Percentiles rank a stretch among this genome's conserved stretches.
phyloP scores from a whole-genome alignment of 768 basidiomycete genomes.

The Psilocybe cyanescens region DNA sequence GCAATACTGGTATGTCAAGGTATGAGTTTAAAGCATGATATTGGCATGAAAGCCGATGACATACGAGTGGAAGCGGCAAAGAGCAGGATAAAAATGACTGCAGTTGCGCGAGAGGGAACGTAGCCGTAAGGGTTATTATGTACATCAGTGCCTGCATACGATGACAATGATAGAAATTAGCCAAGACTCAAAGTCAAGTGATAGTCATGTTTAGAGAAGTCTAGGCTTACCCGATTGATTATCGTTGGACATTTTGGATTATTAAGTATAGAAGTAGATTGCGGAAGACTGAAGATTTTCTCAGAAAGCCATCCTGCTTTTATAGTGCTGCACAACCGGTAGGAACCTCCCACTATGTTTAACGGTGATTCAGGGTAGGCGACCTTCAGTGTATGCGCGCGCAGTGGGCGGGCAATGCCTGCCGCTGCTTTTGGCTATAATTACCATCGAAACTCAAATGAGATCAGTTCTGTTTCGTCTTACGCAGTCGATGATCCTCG shows the following conservation, averaged over 20 bases:
- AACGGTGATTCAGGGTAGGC: not conserved
- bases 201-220: not conserved
- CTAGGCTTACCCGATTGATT: not conserved
- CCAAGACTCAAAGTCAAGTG: too few relatives aligned
- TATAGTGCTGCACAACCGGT: not conserved
- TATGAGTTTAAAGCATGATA: not conserved
- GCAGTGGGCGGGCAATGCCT: not conserved
- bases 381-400: not conserved
- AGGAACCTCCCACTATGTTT: not conserved
- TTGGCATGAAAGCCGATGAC: slow-evolving; percentile 1
- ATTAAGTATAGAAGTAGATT: not conserved
- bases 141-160: not conserved
- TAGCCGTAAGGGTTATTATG: slow-evolving; percentile 26
- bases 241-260: not conserved
- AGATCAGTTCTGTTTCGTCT: not conserved
- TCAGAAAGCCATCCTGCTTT: not conserved
- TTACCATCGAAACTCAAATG: not conserved
- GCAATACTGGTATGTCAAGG: not conserved
- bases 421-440: not conserved
- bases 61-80: slow-evolving; percentile 44
- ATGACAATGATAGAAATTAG: not conserved
- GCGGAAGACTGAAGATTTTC: not conserved
- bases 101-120: slow-evolving; percentile 23
- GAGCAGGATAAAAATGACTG: slow-evolving; percentile 30
- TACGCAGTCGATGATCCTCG: not conserved